Percentiles rank a stretch among this genome's conserved stretches.
These are phyloP conservation scores for Sporothrix schenckii DNA, from an alignment of 2,329 filamentous ascomycete species.

Conservation along the genomic window DNA sequence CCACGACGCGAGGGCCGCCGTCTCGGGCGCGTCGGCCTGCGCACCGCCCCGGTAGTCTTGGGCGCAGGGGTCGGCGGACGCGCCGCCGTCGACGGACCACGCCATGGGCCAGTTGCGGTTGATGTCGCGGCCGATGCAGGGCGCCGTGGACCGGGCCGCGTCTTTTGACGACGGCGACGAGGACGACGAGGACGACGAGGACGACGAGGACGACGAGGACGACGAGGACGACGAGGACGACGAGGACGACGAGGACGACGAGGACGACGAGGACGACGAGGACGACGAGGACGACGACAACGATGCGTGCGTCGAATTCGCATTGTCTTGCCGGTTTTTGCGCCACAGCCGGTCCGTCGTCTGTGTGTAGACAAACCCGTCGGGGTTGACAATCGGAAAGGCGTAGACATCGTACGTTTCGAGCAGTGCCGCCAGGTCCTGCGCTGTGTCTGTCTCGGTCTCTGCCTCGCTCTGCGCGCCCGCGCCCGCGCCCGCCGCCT, in stretches of 20 bases:
- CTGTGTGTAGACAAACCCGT: slow-evolving; percentile 64
- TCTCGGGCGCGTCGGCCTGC: slow-evolving; percentile 55
- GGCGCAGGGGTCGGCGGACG: slow-evolving; percentile 50
- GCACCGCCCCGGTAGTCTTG: slow-evolving; percentile 48
- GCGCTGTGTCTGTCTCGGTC: slow-evolving; percentile 17
- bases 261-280: no score
- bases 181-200: no score
- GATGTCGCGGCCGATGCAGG: slow-evolving; percentile 58
- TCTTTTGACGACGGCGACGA: not conserved
- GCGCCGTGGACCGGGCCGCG: not conserved
- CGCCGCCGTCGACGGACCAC: slow-evolving; percentile 50
- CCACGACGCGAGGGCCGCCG: slow-evolving; percentile 49
- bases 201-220: no score
- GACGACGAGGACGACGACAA: not conserved
- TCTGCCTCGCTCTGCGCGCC: not conserved
- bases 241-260: no score
- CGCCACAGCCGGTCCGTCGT: slow-evolving; percentile 62
- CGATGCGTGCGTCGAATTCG: slow-evolving; percentile 47
- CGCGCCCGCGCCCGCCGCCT: not conserved
- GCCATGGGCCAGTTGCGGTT: slow-evolving; percentile 56
- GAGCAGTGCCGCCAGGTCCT: slow-evolving; percentile 51
- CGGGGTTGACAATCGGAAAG: slow-evolving; percentile 64
- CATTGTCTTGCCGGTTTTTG: slow-evolving; percentile 57
- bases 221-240: no score
- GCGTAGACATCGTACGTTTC: slow-evolving; percentile 69